Evolutionary conservation across 306 rosid species (phyloP), one percentile per base, ranked within the genome.

Genomic region (Dicorynia guianensis): DNA sequence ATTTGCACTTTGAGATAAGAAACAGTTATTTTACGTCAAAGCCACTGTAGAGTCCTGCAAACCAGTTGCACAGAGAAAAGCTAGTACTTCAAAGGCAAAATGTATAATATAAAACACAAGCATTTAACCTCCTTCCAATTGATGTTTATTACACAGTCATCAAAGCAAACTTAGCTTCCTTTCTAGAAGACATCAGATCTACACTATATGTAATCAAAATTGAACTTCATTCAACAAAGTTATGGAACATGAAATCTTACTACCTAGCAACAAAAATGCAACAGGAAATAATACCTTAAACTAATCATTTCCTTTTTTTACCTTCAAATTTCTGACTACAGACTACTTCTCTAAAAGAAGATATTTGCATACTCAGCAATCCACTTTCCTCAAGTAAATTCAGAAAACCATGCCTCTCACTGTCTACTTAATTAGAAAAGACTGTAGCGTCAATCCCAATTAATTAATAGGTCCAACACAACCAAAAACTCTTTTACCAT

Each of bases 101-200:
- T 52, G 17, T 20, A 19, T 17, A 40, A 6, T 18, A 15, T 11
- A 49, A 38, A 63, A 53, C 42, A 70, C 42, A 14, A 49, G 74
- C 18, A 64, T 66, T 56, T 64, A 39, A 60, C 64, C 64, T 57
- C 71, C n/a, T 34, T 76, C 55, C 59, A 19, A 72, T 46, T 72
- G 52, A 17, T 49, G 67, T 3, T 18, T 46, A 36, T 11, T 46
- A 57, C 38, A 44, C 54, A 56, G 36, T 56, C 46, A 56, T 55
- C 57, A 44, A 43, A 76, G 36, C 67, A 67, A 46, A 65, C 18
- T 64, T 72, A 65, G 57, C 64, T 66, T 67, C 47, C 63, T 65
- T 38, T 65, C 69, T 61, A 40, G 50, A 73, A 59, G 59, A 67
- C 52, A 65, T 15, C 46, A 25, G 49, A 72, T 53, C 13, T 11